A percentile compares a stretch with the other conserved stretches of the same genome.
These are phyloP conservation scores for Neurospora tetrasperma DNA, from an alignment of 495 filamentous ascomycete genomes.

Conservation along the genomic window DNA sequence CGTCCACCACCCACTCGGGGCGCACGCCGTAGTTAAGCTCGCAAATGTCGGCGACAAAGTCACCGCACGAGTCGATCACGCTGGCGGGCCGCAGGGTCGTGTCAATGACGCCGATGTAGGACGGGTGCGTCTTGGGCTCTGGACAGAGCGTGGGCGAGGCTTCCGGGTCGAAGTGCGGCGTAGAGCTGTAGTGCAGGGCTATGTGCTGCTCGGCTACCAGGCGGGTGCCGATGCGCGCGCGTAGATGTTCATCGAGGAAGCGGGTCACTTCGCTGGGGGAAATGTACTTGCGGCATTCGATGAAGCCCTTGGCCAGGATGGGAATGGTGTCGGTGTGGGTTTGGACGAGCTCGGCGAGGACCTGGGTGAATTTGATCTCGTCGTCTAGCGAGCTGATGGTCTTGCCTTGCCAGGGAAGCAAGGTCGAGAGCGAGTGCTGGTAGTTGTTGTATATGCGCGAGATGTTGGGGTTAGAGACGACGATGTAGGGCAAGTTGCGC, in stretches of 20 bases:
- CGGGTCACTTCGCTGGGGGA: conserved; percentile 65
- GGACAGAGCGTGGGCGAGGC: conserved; percentile 36
- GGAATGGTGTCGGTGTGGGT: conserved; percentile 92
- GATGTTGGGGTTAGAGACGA: conserved; percentile 91
- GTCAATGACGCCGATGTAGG: conserved; percentile 95
- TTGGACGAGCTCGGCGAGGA: conserved; percentile 85
- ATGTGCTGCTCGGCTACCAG: conserved; percentile 96
- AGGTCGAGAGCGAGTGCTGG: conserved; percentile 76
- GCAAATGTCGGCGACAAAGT: conserved; percentile 90
- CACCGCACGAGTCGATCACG: conserved; percentile 70
- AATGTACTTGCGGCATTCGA: conserved; percentile 86
- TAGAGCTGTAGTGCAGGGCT: conserved; percentile 75
- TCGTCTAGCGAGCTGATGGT: conserved; percentile 75
- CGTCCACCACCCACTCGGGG: conserved; percentile 70
- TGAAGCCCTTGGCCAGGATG: conserved; percentile 80
- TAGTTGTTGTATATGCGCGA: conserved; percentile 92
- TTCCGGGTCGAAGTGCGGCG: conserved; percentile 49
- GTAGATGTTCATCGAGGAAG: conserved; percentile 89
- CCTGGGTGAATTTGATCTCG: conserved; percentile 80
- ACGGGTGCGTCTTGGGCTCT: conserved; percentile 33
- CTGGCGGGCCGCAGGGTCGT: conserved; percentile 74
- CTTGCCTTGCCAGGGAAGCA: conserved; percentile 71
- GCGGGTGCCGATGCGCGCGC: conserved; percentile 86
- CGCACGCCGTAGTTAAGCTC: conserved; percentile 91
- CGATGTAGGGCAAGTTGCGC: conserved; percentile 90